phyloP scores from a whole-genome alignment of 495 filamentous ascomycete species.

The Aspergillus heteromorphus region DNA sequence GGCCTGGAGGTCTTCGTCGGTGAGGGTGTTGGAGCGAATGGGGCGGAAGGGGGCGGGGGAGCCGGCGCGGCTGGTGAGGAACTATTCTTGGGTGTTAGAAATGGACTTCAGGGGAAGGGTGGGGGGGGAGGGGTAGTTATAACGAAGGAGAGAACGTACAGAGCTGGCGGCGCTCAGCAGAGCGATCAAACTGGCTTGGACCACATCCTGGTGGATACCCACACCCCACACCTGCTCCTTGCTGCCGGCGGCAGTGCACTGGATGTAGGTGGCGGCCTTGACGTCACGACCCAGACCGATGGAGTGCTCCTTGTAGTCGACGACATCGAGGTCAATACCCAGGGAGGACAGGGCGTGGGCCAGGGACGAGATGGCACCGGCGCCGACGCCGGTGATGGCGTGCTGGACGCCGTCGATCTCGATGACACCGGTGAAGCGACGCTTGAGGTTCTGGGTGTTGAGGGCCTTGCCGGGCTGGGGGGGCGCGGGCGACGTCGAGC shows the following conservation, averaged over 20 bases:
- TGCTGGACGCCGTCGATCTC: constrained; percentile 78
- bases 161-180: constrained; percentile 83
- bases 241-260: constrained; percentile 70
- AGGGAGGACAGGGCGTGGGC: constrained; percentile 74
- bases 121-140: not conserved
- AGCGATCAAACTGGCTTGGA: constrained; percentile 86
- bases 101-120: not conserved
- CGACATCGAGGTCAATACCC: constrained; percentile 88
- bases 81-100: constrained; percentile 25
- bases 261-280: constrained; percentile 91
- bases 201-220: constrained; percentile 90
- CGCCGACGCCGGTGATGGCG: constrained; percentile 71
- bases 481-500: constrained; percentile 70
- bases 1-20: constrained; percentile 40
- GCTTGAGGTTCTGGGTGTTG: constrained; percentile 69
- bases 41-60: constrained; percentile 47
- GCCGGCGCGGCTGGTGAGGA: constrained; percentile 41
- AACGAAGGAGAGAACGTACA: too few species aligned
- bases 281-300: constrained; percentile 74
- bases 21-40: constrained; percentile 41
- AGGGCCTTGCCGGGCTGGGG: constrained; percentile 61
- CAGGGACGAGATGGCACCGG: constrained; percentile 84
- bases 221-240: constrained; percentile 83
- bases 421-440: constrained; percentile 83
- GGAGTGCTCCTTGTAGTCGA: constrained; percentile 94